These are phyloP conservation scores for Lodderomyces metapsilosis DNA, from an alignment of 1,139 yeast genomes.

Conservation along the genomic window DNA sequence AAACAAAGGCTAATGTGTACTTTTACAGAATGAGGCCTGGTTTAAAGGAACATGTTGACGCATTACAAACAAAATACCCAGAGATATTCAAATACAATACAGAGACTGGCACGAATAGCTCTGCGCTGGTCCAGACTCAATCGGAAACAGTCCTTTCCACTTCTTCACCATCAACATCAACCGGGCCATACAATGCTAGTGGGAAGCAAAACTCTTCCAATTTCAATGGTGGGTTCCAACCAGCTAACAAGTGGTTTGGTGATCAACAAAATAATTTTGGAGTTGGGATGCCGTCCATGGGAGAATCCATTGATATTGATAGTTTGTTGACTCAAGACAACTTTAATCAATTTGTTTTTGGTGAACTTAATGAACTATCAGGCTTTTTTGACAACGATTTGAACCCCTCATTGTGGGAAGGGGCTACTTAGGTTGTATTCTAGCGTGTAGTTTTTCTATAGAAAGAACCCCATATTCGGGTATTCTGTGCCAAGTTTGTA, in stretches of 20 bases:
- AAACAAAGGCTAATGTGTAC: constrained; percentile 13
- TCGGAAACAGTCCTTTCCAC: no score
- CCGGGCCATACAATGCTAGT: background rate
- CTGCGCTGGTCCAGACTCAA: background rate
- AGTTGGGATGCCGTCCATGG: background rate
- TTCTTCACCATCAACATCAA: background rate
- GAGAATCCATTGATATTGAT: constrained; percentile 5
- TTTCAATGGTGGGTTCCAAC: background rate
- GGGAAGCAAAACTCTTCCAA: background rate
- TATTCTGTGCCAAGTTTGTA: no score
- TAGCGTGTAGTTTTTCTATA: background rate
- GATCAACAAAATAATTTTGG: background rate
- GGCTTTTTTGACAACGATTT: constrained; percentile 5
- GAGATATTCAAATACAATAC: constrained; percentile 12
- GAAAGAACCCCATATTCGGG: no score
- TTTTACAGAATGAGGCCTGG: constrained; percentile 16
- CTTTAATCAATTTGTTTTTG: constrained; percentile 10
- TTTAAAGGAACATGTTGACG: constrained; percentile 18
- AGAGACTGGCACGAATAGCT: background rate
- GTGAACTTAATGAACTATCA: constrained; percentile 12
- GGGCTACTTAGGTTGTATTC: background rate
- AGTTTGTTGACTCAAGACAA: constrained; percentile 9
- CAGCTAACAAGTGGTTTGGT: background rate
- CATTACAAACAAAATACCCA: constrained; percentile 20
- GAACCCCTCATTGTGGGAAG: background rate